Evolutionary conservation across 208 protist genomes (phyloP).

Genomic region (Leptomonas pyrrhocoris): DNA sequence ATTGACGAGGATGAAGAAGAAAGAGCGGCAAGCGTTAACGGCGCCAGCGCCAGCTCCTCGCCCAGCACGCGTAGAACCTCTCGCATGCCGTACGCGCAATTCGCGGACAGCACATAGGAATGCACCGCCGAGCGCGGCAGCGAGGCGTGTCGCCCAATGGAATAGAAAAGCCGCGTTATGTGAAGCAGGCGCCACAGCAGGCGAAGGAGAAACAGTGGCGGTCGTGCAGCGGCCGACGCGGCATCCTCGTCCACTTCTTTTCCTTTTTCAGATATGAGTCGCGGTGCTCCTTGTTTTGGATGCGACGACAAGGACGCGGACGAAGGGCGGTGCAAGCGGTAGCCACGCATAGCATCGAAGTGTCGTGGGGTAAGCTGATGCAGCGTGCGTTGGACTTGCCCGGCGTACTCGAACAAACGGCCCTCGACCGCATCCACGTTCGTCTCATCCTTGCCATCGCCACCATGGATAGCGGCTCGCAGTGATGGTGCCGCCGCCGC

Average conservation of each 20-base stretch:
- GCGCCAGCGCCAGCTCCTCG: constrained; percentile 8
- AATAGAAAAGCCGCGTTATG: constrained; percentile 20
- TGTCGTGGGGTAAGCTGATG: constrained; percentile 30
- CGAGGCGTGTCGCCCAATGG: constrained; percentile 20
- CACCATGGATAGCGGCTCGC: no score
- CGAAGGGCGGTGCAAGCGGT: constrained; percentile 10
- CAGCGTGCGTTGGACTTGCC: constrained; percentile 40
- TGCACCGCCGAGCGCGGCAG: constrained; percentile 24
- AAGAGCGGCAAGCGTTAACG: background rate
- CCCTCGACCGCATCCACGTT: constrained; percentile 33
- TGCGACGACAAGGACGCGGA: no score
- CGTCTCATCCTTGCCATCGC: no score
- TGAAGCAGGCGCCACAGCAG: constrained; percentile 29
- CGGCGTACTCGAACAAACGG: constrained; percentile 35
- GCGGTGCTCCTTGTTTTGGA: background rate
- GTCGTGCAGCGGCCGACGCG: background rate
- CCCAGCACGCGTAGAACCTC: constrained; percentile 33
- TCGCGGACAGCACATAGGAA: constrained; percentile 20
- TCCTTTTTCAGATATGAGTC: background rate
- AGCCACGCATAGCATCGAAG: constrained; percentile 25
- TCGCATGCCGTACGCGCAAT: constrained; percentile 21
- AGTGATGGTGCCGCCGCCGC: no score
- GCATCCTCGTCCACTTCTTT: background rate
- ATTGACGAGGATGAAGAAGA: background rate
- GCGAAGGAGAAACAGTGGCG: constrained; percentile 16